phyloP scores from a whole-genome alignment of 192 early-diverging fungal species.

The Spinellus fusiger region DNA sequence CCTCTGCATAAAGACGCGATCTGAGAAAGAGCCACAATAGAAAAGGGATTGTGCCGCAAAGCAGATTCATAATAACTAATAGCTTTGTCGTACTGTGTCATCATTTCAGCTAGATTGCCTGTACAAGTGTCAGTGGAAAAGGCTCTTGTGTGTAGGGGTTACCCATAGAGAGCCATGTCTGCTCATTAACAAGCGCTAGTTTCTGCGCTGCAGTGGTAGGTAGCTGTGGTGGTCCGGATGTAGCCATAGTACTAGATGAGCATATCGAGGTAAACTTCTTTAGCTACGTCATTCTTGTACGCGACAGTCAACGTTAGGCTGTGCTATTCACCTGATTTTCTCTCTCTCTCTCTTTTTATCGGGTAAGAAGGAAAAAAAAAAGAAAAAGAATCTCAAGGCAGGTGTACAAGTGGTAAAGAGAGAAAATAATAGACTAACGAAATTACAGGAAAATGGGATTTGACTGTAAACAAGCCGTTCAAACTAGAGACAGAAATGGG shows the following conservation, averaged over 20 bases:
- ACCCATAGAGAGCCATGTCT: slow-evolving; percentile 56
- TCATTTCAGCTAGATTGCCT: slow-evolving; percentile 32
- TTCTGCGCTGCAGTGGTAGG: slow-evolving; percentile 31
- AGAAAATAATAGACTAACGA: no score
- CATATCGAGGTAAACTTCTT: neutral
- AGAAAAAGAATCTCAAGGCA: no score
- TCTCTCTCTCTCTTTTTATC: no score
- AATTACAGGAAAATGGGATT: no score
- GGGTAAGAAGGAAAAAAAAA: no score
- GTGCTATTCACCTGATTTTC: no score
- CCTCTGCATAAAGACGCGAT: slow-evolving; percentile 79
- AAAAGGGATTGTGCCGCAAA: slow-evolving; percentile 92
- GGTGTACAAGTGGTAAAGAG: no score
- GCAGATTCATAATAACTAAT: slow-evolving; percentile 82
- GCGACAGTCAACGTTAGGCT: no score
- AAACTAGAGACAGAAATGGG: no score
- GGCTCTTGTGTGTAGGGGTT: neutral
- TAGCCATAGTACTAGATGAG: neutral
- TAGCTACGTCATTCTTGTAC: no score
- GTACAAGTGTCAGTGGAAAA: neutral
- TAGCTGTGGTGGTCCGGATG: slow-evolving; percentile 9
- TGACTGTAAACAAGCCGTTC: no score
- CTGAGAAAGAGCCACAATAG: slow-evolving; percentile 69
- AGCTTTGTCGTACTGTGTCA: slow-evolving; percentile 75
- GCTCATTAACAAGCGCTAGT: slow-evolving; percentile 47